phyloP scores from a whole-genome alignment of 1,139 yeast species.

The Kodamaea anthophila region DNA sequence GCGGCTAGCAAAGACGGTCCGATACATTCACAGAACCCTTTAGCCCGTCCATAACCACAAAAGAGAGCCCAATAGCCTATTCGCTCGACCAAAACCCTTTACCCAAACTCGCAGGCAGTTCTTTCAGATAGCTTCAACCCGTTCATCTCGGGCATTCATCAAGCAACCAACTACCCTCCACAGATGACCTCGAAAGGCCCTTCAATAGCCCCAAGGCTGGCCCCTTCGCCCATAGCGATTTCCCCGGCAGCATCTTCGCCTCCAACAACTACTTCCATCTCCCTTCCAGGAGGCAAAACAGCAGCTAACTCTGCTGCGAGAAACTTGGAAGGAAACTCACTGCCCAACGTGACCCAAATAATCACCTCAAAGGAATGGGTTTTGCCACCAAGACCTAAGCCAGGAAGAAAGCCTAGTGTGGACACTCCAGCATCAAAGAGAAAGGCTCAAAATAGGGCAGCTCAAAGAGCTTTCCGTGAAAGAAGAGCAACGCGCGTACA shows the following conservation, averaged over 20 bases:
- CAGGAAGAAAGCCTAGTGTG: slow-evolving; percentile 81
- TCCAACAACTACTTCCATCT: slow-evolving; percentile 1
- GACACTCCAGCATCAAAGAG: slow-evolving; percentile 71
- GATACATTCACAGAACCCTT: too few species aligned
- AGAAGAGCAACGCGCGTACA: slow-evolving; percentile 63
- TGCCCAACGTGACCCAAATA: slow-evolving; percentile 29
- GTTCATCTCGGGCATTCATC: too few species aligned
- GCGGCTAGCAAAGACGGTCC: too few species aligned
- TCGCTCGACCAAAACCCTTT: too few species aligned
- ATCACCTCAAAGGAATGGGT: slow-evolving; percentile 87
- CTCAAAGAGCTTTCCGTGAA: slow-evolving; percentile 88
- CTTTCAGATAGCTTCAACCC: too few species aligned
- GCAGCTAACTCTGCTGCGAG: slow-evolving; percentile 5
- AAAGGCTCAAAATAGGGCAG: slow-evolving; percentile 92
- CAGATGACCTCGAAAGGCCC: slow-evolving; percentile 24
- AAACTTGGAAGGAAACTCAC: slow-evolving; percentile 4
- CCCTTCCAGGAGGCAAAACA: slow-evolving; percentile 3
- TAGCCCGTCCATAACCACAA: too few species aligned
- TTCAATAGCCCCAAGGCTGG: slow-evolving; percentile 35
- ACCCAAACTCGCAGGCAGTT: too few species aligned
- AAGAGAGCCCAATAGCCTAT: too few species aligned
- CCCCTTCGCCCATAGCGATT: slow-evolving; percentile 27
- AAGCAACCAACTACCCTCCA: too few species aligned
- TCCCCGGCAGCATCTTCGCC: slow-evolving; percentile 11
- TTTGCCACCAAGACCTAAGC: slow-evolving; percentile 85